Percentiles rank a stretch among this genome's conserved stretches.
Evolutionary conservation across 177 flowering plant genomes (phyloP).

Genomic region (Vitis hybrid): DNA sequence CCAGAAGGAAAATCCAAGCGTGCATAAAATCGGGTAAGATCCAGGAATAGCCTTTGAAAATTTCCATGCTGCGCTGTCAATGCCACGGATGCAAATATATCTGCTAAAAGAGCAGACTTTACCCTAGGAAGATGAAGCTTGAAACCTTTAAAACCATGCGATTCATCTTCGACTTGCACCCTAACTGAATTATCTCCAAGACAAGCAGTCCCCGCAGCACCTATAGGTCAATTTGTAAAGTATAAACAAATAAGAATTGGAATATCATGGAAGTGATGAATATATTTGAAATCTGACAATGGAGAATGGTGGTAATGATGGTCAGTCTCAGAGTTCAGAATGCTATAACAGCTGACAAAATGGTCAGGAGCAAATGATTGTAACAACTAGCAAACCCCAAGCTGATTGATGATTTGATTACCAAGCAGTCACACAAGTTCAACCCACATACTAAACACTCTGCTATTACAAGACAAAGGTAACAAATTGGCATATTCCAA

Average conservation of each 20-base stretch:
- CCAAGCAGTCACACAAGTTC: background rate
- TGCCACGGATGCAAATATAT: constrained; percentile 66
- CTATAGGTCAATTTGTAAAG: constrained; percentile 27
- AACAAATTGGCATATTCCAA: too few species aligned
- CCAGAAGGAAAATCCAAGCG: constrained; percentile 78
- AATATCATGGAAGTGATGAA: background rate
- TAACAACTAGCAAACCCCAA: background rate
- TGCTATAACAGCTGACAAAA: background rate
- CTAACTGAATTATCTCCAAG: constrained; percentile 52
- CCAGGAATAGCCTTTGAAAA: constrained; percentile 75
- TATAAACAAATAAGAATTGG: background rate
- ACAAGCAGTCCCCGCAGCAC: constrained; percentile 56
- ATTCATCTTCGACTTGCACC: constrained; percentile 29
- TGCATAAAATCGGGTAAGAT: constrained; percentile 68
- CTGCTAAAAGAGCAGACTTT: constrained; percentile 55
- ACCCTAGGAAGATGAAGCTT: constrained; percentile 28
- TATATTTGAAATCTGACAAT: background rate
- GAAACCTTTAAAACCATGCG: constrained; percentile 26
- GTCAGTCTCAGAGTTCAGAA: background rate
- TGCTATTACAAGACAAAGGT: too few species aligned
- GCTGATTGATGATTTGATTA: background rate
- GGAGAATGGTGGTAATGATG: background rate
- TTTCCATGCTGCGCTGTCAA: constrained; percentile 85
- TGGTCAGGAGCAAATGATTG: background rate
- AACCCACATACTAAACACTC: too few species aligned